Evolutionary conservation across 306 rosid genomes (phyloP).

Genomic region (Gastrolobium villosum): DNA sequence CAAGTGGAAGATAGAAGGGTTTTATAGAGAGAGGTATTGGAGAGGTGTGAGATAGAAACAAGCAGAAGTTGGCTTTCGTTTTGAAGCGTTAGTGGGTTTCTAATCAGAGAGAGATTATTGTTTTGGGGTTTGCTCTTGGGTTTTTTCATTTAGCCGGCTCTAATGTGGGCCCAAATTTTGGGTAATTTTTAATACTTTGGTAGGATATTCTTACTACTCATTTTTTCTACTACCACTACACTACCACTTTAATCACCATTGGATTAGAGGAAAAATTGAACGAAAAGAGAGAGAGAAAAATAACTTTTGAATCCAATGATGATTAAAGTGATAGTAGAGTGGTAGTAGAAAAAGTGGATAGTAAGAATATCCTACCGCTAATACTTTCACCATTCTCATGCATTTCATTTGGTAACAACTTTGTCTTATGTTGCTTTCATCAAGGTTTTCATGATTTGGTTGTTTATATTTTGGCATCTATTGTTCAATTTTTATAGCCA

Average conservation of each 20-base stretch:
- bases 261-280: too few relatives aligned
- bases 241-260: too few relatives aligned
- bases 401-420: slow-evolving; percentile 21
- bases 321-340: too few relatives aligned
- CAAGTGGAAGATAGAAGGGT: slow-evolving; percentile 29
- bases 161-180: slow-evolving; percentile 23
- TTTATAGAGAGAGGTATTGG: slow-evolving; percentile 33
- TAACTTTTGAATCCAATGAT: too few relatives aligned
- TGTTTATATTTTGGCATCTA: neutral
- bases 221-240: too few relatives aligned
- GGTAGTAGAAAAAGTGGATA: too few relatives aligned
- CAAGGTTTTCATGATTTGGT: slow-evolving; percentile 17
- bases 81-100: slow-evolving; percentile 51
- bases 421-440: slow-evolving; percentile 21
- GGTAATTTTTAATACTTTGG: too few relatives aligned
- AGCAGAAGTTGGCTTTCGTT: slow-evolving; percentile 43
- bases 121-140: slow-evolving; percentile 57
- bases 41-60: slow-evolving; percentile 49
- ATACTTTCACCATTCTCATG: neutral
- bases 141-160: slow-evolving; percentile 66
- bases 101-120: slow-evolving; percentile 4
- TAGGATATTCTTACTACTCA: too few relatives aligned
- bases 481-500: neutral
- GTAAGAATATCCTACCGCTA: too few relatives aligned
- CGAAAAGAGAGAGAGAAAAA: too few relatives aligned